Evolutionary conservation across 2,329 filamentous ascomycete species (phyloP), one percentile per base, ranked within the genome.

Genomic region (Apiospora aurea): DNA sequence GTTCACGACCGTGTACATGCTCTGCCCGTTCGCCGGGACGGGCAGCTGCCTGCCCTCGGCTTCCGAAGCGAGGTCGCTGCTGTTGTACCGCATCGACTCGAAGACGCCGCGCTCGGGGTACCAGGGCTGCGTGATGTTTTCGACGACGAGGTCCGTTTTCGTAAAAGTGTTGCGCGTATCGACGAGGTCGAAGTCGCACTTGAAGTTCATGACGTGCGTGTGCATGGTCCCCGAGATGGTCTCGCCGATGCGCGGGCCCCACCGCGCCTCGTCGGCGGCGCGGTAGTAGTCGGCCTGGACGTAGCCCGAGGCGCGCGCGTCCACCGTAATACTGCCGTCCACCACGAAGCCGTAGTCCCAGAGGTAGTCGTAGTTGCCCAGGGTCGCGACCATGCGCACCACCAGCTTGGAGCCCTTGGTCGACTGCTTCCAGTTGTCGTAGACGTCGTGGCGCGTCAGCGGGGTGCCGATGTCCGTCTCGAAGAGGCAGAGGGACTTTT

Each of bases 401-500:
- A 41, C n/a, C 10, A 71, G 49, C n/a, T 71, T 68, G 46, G 70
- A 47, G 34, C 61, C 46, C 70, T 71, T 71, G 44, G 70, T 67
- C 18, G 69, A 41, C 24, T n/a, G 38, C 49, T 67, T 21, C n/a
- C 46, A 61, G 4, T 29, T 16, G 47, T 3, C 13, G 53, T 61
- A 61, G 57, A 41, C 34, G 29, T 41, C 41, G 57, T 64, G 57
- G 29, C 34, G 57, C 3, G 29, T 38, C 34, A 64, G 4, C 8
- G 57, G 57, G 29, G 18, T 6, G 34, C 34, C 57, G 18, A 41
- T 24, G 29, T 38, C 34, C 8, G 29, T 41, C 34, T 64, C 57
- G 57, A 85, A 85, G 43, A 85, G 69, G 73, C 85, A 87, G 67
- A 87, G 80, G 47, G 79, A 81, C 72, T 83, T 81, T 3, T 76